phyloP scores from a whole-genome alignment of 139 green algal species.

The Gonium pectorale region DNA sequence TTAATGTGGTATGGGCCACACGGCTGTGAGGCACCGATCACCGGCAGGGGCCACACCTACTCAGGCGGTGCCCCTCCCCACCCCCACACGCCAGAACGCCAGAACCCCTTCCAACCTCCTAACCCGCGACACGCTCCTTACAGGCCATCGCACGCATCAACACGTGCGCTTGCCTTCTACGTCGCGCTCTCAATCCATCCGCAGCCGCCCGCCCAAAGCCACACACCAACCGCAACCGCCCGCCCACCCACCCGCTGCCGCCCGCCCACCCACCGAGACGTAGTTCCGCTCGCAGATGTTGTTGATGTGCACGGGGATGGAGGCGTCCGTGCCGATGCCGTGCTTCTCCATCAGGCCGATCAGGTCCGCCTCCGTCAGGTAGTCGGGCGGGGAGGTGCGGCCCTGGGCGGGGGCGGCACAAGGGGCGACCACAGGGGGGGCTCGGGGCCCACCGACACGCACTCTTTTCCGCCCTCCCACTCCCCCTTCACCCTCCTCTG shows the following conservation, averaged over 20 bases:
- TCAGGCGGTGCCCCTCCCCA: too few relatives aligned
- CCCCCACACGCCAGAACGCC: too few relatives aligned
- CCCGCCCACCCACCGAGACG: constrained; percentile 58
- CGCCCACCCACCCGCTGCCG: background rate
- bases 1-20: too few relatives aligned
- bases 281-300: constrained; percentile 89
- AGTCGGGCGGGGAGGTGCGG: constrained; percentile 77
- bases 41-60: too few relatives aligned
- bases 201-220: too few relatives aligned
- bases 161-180: background rate
- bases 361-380: constrained; percentile 90
- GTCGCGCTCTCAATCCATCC: background rate
- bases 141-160: too few relatives aligned
- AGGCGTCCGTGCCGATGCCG: constrained; percentile 83
- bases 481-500: too few relatives aligned
- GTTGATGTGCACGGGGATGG: constrained; percentile 86
- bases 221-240: background rate
- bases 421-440: background rate
- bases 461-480: too few relatives aligned
- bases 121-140: too few relatives aligned
- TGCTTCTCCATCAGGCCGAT: constrained; percentile 92
- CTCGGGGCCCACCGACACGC: too few relatives aligned
- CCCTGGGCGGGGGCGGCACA: constrained; percentile 48
- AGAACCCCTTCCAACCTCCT: too few relatives aligned
- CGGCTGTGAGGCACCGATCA: too few relatives aligned